These are phyloP conservation scores for Cyclotella distinguenda DNA, from an alignment of 108 stramenopile genomes.

Conservation along the genomic window DNA sequence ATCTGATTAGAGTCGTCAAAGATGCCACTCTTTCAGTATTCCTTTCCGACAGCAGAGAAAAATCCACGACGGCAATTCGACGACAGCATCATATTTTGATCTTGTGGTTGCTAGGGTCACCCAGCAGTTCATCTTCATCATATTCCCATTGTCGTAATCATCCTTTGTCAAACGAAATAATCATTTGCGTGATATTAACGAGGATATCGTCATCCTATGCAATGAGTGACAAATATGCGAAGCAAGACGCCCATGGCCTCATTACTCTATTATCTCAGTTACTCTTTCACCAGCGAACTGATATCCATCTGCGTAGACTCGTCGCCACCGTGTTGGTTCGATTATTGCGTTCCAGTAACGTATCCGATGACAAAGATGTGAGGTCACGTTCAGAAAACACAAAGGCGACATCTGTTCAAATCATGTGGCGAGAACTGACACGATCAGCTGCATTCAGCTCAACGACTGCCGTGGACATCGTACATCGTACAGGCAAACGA, in stretches of 20 bases:
- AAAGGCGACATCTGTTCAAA: constrained; percentile 15
- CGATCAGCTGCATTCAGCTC: constrained; percentile 10
- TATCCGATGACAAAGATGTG: not conserved
- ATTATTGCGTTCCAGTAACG: constrained; percentile 19
- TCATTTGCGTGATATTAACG: constrained; percentile 18
- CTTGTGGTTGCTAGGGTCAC: constrained; percentile 19
- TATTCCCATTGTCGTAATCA: constrained; percentile 13
- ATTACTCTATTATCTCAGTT: constrained; percentile 26
- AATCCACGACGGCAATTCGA: constrained; percentile 9
- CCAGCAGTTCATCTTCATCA: not conserved
- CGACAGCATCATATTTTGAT: constrained; percentile 37
- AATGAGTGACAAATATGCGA: constrained; percentile 5
- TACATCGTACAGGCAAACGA: constrained; percentile 9
- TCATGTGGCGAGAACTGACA: constrained; percentile 22
- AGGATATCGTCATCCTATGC: constrained; percentile 22
- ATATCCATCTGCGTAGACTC: constrained; percentile 22
- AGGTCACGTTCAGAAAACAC: not conserved
- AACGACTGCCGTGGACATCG: not conserved
- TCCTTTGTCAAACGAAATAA: constrained; percentile 36
- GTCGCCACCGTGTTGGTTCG: constrained; percentile 27
- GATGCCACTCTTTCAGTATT: constrained; percentile 16
- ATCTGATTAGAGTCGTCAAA: constrained; percentile 10
- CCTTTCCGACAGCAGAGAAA: not conserved
- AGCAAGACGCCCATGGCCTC: constrained; percentile 22
- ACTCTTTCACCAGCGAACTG: constrained; percentile 28